Evolutionary conservation across 1,284 basidiomycete genomes (phyloP), one percentile per base, ranked within the genome.

Genomic region (Trametes sp.): DNA sequence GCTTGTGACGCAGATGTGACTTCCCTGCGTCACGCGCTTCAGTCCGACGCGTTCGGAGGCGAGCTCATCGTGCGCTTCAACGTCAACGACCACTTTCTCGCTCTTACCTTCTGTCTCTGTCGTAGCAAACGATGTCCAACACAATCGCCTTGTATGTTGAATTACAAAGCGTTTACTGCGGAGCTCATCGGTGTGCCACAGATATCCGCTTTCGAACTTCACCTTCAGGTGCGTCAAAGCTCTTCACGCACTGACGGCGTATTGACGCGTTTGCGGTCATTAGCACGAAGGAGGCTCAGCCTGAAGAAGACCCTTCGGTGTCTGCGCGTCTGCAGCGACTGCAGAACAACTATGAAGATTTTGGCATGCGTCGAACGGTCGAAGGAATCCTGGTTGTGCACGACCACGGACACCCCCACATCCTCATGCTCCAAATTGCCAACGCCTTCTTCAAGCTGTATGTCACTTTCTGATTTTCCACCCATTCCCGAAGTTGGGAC

Each of bases 361-460:
- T 92, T 75, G 97, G 95, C 5, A 96, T 97, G 90, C 86, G 96
- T 31, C 82, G 95, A 23, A 96, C 95, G 0, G 95, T 98, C 11
- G 97, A 99, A 74, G 97, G 95, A n/a, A 91, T 98, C 64, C 86
- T 99, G 35, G 90, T 98, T 55, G 96, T 98, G 26, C 96, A 98
- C 77, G 93, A 95, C 74, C 94, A 95, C 67, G 94, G 95, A 0
- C 93, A 96, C 74, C 94, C 95, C 3, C 97, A 98, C 74, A 93
- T 98, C 64, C 87, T 99, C 68, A 97, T 98, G 89, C 85, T 98
- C 16, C 97, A 98, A 76, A 98, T 99, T 73, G 97, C 96, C 35
- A 98, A 98, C 75, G 95, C 96, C 21, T 99, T 98, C 79, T 98
- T 98, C 86, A 98, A 98, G 78, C 86, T 98, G 95, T 95, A 72